phyloP scores from a whole-genome alignment of 495 filamentous ascomycete species.

The Aspergillus sclerotioniger region DNA sequence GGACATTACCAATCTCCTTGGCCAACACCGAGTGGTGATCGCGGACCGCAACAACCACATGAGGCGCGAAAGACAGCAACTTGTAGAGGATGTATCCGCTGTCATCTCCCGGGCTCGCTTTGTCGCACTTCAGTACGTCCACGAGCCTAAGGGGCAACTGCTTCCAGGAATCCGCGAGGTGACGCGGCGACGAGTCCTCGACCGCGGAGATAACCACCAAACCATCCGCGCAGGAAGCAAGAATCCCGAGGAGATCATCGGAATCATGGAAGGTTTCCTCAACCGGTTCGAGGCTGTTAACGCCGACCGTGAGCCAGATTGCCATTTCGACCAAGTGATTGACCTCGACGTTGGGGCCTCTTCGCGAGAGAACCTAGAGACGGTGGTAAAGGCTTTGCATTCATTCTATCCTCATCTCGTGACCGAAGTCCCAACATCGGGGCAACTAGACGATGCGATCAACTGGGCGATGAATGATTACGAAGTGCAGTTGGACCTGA shows the following conservation, averaged over 20 bases:
- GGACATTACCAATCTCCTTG: conserved; percentile 59
- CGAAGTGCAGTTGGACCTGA: conserved; percentile 70
- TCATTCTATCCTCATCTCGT: conserved; percentile 73
- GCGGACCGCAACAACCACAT: conserved; percentile 95
- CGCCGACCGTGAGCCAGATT: conserved; percentile 61
- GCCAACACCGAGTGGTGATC: conserved; percentile 67
- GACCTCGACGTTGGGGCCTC: conserved; percentile 73
- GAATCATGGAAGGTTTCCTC: conserved; percentile 96
- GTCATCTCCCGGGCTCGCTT: conserved; percentile 61
- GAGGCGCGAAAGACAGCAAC: conserved; percentile 78
- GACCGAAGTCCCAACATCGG: conserved; percentile 60
- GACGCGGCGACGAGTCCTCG: conserved; percentile 76
- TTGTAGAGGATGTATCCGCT: conserved; percentile 72
- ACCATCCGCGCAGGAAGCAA: conserved; percentile 82
- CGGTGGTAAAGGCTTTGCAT: conserved; percentile 66
- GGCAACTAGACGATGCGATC: conserved; percentile 82
- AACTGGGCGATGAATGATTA: conserved; percentile 73
- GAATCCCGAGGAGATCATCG: conserved; percentile 63
- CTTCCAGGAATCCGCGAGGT: conserved; percentile 64
- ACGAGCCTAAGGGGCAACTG: conserved; percentile 61
- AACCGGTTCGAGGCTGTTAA: conserved; percentile 77
- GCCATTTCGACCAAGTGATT: conserved; percentile 76
- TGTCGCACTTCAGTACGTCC: conserved; percentile 91
- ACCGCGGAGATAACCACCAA: conserved; percentile 93
- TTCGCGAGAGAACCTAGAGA: conserved; percentile 86